These are phyloP conservation scores for Brachypodium distachyon DNA, from an alignment of 202 grass and related monocot genomes.

Conservation along the genomic window DNA sequence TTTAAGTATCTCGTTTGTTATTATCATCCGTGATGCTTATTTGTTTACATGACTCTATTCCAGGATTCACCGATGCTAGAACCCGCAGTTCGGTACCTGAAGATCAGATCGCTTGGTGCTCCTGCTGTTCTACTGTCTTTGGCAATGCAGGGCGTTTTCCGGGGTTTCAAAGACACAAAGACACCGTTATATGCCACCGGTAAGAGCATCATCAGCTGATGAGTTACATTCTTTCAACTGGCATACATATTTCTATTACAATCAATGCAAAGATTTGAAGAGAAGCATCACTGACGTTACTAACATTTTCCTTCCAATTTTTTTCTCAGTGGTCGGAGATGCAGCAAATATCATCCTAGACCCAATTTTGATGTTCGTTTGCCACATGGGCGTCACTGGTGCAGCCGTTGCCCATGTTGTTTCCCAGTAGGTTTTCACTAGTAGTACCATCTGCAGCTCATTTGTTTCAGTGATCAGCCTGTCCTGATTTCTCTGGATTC, in stretches of 20 bases:
- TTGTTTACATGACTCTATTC: background rate
- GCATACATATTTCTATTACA: background rate
- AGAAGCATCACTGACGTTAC: background rate
- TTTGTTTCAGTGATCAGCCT: conserved; percentile 19
- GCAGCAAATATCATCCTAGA: conserved; percentile 82
- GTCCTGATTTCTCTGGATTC: background rate
- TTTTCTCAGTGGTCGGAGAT: conserved; percentile 76
- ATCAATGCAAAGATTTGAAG: background rate
- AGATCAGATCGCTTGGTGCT: conserved; percentile 80
- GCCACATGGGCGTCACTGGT: conserved; percentile 78
- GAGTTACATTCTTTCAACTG: background rate
- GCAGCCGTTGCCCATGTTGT: conserved; percentile 86
- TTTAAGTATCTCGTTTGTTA: background rate
- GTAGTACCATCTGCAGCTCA: background rate
- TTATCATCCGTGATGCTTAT: background rate
- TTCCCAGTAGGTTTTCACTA: conserved; percentile 69
- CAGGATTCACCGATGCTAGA: conserved; percentile 69
- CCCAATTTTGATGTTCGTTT: conserved; percentile 92
- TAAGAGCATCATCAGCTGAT: conserved; percentile 18
- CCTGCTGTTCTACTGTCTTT: conserved; percentile 87
- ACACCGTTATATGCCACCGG: conserved; percentile 90
- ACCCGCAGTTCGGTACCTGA: conserved; percentile 84
- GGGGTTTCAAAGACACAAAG: conserved; percentile 93
- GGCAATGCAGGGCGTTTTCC: conserved; percentile 97
- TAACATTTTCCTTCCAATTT: background rate